phyloP scores from a whole-genome alignment of 345 rosid genomes.

The Leavenworthia alabamica region DNA sequence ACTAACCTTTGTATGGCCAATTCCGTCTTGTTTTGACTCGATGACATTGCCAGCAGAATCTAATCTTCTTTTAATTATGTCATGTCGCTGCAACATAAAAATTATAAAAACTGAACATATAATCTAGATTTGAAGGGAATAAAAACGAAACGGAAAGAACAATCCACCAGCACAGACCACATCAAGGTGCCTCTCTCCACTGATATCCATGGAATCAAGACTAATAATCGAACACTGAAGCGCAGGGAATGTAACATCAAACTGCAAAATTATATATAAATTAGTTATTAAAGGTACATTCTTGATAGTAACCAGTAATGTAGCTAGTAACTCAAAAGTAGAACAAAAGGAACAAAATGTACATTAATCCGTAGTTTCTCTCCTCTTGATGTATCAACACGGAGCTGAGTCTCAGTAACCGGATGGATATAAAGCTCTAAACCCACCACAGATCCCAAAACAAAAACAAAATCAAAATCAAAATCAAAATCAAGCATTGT shows the following conservation, averaged over 20 bases:
- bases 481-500: background rate
- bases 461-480: background rate
- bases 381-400: conserved; percentile 96
- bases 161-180: conserved; percentile 47
- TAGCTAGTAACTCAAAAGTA: background rate
- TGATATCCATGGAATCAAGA: conserved; percentile 93
- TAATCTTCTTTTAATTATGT: conserved; percentile 76
- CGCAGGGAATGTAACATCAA: conserved; percentile 88
- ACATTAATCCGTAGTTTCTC: conserved; percentile 90
- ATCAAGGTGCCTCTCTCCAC: conserved; percentile 95
- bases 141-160: background rate
- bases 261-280: conserved; percentile 43
- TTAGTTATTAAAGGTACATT: background rate
- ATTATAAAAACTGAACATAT: background rate
- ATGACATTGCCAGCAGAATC: conserved; percentile 72
- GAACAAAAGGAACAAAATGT: background rate
- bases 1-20: conserved; percentile 87
- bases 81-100: conserved; percentile 60
- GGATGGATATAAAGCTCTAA: conserved; percentile 78
- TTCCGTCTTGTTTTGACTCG: conserved; percentile 74
- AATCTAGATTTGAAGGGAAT: background rate
- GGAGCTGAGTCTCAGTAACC: conserved; percentile 87
- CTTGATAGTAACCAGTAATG: background rate
- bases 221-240: conserved; percentile 89
- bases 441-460: conserved; percentile 5